These are phyloP conservation scores for Elongisporangium prolatum DNA, from an alignment of 352 stramenopile genomes.

Conservation along the genomic window DNA sequence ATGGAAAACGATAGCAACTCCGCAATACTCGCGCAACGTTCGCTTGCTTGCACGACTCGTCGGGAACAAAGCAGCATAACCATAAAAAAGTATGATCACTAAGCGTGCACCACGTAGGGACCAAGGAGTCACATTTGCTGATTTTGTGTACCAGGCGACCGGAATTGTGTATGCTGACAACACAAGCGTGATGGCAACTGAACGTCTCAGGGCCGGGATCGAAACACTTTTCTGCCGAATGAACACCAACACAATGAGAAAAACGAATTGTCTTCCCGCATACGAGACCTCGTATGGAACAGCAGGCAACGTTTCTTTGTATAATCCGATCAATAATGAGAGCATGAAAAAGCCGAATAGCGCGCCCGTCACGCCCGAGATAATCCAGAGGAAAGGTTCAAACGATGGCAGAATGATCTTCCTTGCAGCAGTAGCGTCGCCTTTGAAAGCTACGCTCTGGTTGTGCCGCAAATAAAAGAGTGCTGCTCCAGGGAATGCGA, in stretches of 20 bases:
- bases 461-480: constrained; percentile 22
- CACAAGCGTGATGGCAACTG: constrained; percentile 21
- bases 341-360: constrained; percentile 10
- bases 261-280: constrained; percentile 25
- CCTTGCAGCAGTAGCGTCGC: constrained; percentile 16
- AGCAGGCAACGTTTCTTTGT: constrained; percentile 3
- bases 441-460: constrained; percentile 13
- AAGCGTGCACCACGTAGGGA: constrained; percentile 5
- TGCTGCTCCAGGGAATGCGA: not conserved
- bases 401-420: constrained; percentile 41
- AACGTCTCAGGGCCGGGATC: constrained; percentile 21
- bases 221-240: constrained; percentile 41
- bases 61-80: constrained; percentile 34
- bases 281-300: constrained; percentile 17
- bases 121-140: constrained; percentile 6
- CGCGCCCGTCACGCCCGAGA: constrained; percentile 10
- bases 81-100: constrained; percentile 23
- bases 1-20: constrained; percentile 40
- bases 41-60: constrained; percentile 38
- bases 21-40: constrained; percentile 55
- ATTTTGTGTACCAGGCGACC: constrained; percentile 24
- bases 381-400: constrained; percentile 39
- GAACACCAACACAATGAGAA: constrained; percentile 35
- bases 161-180: constrained; percentile 23
- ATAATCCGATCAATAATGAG: constrained; percentile 10